Percentiles rank a stretch among this genome's conserved stretches.
Conservation (phyloP, 2,329 filamentous ascomycete genomes). For the Ascochyta viciae-villosae region DNA sequence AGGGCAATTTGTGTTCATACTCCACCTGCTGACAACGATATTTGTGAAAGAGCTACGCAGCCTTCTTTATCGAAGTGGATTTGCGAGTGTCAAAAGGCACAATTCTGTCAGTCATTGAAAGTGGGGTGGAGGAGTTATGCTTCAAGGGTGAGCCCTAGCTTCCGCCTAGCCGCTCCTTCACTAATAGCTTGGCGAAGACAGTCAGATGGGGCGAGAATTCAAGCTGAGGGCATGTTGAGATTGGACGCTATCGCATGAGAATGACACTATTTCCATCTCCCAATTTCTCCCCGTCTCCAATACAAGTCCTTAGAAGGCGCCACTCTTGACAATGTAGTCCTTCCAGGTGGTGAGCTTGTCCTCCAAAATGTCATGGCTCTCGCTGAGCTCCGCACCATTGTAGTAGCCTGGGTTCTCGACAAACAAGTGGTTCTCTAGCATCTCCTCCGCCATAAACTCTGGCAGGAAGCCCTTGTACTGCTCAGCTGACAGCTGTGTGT, state of each 20-base stretch:
- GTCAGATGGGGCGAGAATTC: too few relatives aligned
- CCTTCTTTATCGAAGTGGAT: background rate
- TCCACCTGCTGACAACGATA: background rate
- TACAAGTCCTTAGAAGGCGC: background rate
- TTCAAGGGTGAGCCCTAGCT: background rate
- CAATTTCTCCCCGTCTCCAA: too few relatives aligned
- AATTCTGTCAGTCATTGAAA: background rate
- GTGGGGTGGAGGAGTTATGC: background rate
- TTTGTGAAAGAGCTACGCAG: background rate
- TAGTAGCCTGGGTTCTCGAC: conserved; percentile 63
- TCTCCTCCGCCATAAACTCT: conserved; percentile 55
- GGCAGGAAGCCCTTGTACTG: conserved; percentile 53
- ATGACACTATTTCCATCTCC: too few relatives aligned
- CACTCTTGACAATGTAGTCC: conserved; percentile 11
- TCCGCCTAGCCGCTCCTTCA: background rate
- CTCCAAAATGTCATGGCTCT: conserved; percentile 36
- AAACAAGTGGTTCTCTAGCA: conserved; percentile 62
- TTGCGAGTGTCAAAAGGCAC: background rate
- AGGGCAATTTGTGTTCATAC: background rate
- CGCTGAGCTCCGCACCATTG: conserved; percentile 53
- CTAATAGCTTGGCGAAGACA: background rate
- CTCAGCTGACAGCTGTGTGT: conserved; percentile 28
- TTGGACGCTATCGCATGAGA: background rate
- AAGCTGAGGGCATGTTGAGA: background rate
- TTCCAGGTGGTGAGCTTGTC: conserved; percentile 8